A percentile compares a stretch with the other conserved stretches of the same genome.
Conservation (phyloP, 1,139 yeast species). For the Sugiyamaella pinicola region DNA sequence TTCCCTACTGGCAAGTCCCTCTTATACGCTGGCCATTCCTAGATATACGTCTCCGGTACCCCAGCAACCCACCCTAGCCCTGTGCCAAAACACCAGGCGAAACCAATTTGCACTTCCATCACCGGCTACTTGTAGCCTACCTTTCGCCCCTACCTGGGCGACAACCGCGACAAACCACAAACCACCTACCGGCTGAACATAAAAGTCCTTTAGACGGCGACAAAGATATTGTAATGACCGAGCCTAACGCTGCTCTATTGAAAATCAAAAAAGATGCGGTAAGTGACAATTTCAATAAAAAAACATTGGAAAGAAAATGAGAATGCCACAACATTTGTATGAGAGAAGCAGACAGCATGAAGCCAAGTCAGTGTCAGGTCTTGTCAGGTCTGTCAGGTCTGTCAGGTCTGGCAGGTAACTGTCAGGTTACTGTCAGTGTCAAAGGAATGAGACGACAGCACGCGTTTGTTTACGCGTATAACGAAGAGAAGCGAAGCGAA, state of each 20-base stretch:
- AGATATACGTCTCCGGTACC: slow-evolving; percentile 4
- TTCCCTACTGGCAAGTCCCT: too few relatives aligned
- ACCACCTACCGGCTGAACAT: slow-evolving; percentile 1
- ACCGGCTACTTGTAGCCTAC: background rate
- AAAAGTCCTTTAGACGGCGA: slow-evolving; percentile 9
- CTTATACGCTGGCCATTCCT: background rate
- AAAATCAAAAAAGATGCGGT: slow-evolving; percentile 34
- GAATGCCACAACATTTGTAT: too few relatives aligned
- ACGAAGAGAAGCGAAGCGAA: too few relatives aligned
- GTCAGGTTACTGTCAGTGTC: too few relatives aligned
- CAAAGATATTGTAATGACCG: slow-evolving; percentile 17
- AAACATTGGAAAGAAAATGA: background rate
- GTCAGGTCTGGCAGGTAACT: too few relatives aligned
- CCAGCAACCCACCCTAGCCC: slow-evolving; percentile 11
- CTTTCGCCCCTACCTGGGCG: slow-evolving; percentile 2
- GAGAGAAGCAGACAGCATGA: too few relatives aligned
- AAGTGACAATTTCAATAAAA: slow-evolving; percentile 22
- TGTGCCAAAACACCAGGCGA: slow-evolving; percentile 9
- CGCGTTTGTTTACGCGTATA: too few relatives aligned
- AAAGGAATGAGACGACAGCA: too few relatives aligned
- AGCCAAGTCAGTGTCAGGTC: too few relatives aligned
- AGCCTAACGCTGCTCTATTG: slow-evolving; percentile 20
- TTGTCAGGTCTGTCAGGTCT: too few relatives aligned
- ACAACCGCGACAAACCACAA: slow-evolving; percentile 11
- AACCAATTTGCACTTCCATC: background rate